Evolutionary conservation across 345 rosid genomes (phyloP).

Genomic region (Camelina sativa): DNA sequence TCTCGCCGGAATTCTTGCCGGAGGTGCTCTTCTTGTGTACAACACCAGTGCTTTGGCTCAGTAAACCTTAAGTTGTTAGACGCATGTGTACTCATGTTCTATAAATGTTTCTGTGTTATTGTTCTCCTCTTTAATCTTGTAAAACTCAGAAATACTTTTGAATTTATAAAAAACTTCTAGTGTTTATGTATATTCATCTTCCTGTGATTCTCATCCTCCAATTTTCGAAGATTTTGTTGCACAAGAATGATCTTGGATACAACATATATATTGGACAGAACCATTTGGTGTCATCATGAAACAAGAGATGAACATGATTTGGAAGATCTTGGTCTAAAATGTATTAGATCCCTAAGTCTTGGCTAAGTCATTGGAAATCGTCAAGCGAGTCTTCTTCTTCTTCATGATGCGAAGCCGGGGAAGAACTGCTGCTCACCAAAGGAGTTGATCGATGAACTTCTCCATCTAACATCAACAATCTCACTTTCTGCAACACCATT

Average conservation of each 20-base stretch:
- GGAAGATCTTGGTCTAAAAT: slow-evolving; percentile 2
- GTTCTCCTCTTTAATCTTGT: slow-evolving; percentile 26
- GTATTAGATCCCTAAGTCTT: neutral
- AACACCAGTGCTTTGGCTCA: slow-evolving; percentile 94
- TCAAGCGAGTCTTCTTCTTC: slow-evolving; percentile 49
- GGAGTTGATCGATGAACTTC: slow-evolving; percentile 49
- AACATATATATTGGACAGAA: neutral
- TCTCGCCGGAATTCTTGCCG: slow-evolving; percentile 73
- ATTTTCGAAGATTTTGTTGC: neutral
- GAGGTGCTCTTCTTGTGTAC: slow-evolving; percentile 94
- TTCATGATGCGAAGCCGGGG: slow-evolving; percentile 46
- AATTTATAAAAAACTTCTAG: slow-evolving; percentile 33
- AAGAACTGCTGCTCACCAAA: slow-evolving; percentile 39
- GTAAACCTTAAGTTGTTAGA: slow-evolving; percentile 44
- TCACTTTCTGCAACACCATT: slow-evolving; percentile 57
- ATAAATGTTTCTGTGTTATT: neutral
- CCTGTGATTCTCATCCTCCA: neutral
- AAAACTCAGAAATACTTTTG: slow-evolving; percentile 32
- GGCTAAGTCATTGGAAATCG: slow-evolving; percentile 46
- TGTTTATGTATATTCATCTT: slow-evolving; percentile 33
- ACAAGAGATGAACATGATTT: slow-evolving; percentile 15
- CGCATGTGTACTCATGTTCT: slow-evolving; percentile 4
- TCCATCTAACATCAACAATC: slow-evolving; percentile 65
- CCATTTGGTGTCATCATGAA: neutral
- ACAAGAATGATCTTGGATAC: slow-evolving; percentile 2